A percentile compares a stretch with the other conserved stretches of the same genome.
Conservation (phyloP, 2,329 filamentous ascomycete genomes). For the Phialocephala sp. region DNA sequence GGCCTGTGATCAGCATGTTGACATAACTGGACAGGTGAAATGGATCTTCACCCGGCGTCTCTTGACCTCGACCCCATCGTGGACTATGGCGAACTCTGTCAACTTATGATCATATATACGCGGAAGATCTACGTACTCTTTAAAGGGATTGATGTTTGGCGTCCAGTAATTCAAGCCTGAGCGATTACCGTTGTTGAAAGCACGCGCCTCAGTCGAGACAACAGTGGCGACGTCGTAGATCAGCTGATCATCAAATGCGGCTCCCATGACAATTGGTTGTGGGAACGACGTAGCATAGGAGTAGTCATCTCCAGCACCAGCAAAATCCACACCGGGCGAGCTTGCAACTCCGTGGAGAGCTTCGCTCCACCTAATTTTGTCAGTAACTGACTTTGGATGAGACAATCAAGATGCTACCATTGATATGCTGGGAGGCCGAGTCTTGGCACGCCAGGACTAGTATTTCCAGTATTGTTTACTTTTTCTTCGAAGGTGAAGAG, state of each 20-base stretch:
- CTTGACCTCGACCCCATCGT: conserved; percentile 64
- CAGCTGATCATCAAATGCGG: conserved; percentile 67
- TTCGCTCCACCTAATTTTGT: conserved; percentile 56
- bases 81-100: conserved; percentile 43
- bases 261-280: conserved; percentile 64
- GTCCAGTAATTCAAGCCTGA: conserved; percentile 65
- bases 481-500: conserved; percentile 20
- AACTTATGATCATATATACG: background rate
- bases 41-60: conserved; percentile 64
- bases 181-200: conserved; percentile 66
- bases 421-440: conserved; percentile 51
- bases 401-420: conserved; percentile 37
- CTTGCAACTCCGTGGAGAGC: conserved; percentile 65
- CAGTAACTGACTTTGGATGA: background rate
- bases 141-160: conserved; percentile 70
- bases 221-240: conserved; percentile 61
- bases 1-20: conserved; percentile 56
- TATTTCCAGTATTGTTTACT: conserved; percentile 11
- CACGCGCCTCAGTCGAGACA: conserved; percentile 64
- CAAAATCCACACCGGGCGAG: conserved; percentile 60
- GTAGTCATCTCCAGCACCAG: conserved; percentile 55
- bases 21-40: conserved; percentile 56
- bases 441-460: conserved; percentile 20
- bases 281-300: conserved; percentile 69
- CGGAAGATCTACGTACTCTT: conserved; percentile 45